Percentiles rank a stretch among this genome's conserved stretches.
Evolutionary conservation across 768 basidiomycete species (phyloP).

Genomic region (Pseudohyphozyma bogoriensis): DNA sequence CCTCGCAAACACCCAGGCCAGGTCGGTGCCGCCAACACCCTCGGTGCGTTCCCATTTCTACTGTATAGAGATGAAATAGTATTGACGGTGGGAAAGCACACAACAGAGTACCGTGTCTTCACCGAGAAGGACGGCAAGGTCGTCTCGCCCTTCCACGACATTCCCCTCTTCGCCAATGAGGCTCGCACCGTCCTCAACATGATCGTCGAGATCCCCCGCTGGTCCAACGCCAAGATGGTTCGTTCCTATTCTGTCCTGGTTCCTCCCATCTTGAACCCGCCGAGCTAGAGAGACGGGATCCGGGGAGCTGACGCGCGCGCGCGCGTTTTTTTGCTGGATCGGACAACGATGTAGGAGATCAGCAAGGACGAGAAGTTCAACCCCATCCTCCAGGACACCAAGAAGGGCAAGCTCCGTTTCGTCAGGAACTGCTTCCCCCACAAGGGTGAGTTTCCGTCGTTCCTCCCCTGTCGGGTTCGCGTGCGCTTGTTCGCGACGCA

Average conservation of each 20-base stretch:
- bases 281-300: not conserved
- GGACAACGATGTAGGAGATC: constrained; percentile 50
- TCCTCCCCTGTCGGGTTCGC: not conserved
- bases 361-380: constrained; percentile 98
- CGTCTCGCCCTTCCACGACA: constrained; percentile 85
- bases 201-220: constrained; percentile 93
- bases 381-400: constrained; percentile 99
- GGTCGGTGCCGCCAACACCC: too few species aligned
- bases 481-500: not conserved
- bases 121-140: constrained; percentile 80
- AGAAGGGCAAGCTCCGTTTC: constrained; percentile 88
- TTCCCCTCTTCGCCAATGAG: constrained; percentile 91
- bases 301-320: not conserved
- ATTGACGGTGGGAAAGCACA: too few species aligned
- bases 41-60: too few species aligned
- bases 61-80: too few species aligned
- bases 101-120: constrained; percentile 82
- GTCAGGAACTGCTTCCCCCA: constrained; percentile 99
- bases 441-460: constrained; percentile 43
- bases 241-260: not conserved
- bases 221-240: constrained; percentile 97
- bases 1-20: too few species aligned
- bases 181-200: constrained; percentile 94
- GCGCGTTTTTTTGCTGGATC: not conserved
- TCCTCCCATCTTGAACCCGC: too few species aligned